A percentile compares a stretch with the other conserved stretches of the same genome.
phyloP scores from a whole-genome alignment of 225 moss, liverwort and hornwort genomes.

The Physcomitrium patens region DNA sequence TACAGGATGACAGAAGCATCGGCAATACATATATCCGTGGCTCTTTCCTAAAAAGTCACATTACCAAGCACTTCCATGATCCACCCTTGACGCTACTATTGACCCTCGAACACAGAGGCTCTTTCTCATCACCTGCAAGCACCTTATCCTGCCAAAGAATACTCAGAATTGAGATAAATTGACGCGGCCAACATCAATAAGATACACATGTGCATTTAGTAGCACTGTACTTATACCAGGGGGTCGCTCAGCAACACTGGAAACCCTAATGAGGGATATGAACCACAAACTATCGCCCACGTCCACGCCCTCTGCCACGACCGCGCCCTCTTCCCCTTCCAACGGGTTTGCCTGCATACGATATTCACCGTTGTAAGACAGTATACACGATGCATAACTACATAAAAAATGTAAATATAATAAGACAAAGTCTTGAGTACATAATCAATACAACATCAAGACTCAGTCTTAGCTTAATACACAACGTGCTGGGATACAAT shows the following conservation, averaged over 20 bases:
- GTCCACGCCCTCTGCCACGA: conserved; percentile 71
- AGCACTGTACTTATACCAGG: conserved; percentile 24
- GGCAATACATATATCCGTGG: conserved; percentile 23
- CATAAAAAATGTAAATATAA: too few relatives aligned
- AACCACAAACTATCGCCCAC: conserved; percentile 50
- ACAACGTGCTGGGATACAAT: too few relatives aligned
- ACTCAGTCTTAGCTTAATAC: too few relatives aligned
- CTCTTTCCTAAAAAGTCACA: conserved; percentile 1
- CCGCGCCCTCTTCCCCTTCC: conserved; percentile 66
- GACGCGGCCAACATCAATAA: conserved; percentile 14
- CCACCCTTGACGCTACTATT: conserved; percentile 26
- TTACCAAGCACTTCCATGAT: conserved; percentile 25
- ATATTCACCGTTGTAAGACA: neutral
- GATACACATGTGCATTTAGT: neutral
- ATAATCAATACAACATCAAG: too few relatives aligned
- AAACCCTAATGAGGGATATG: conserved; percentile 34
- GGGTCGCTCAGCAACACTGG: conserved; percentile 35
- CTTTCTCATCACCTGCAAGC: conserved; percentile 25
- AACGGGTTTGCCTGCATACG: conserved; percentile 58
- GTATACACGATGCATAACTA: neutral
- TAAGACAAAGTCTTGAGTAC: too few relatives aligned
- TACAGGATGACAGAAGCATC: conserved; percentile 29
- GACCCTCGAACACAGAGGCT: conserved; percentile 25
- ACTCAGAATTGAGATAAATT: conserved; percentile 40
- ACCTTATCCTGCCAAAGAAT: conserved; percentile 36